Conservation (phyloP, 768 basidiomycete species). For the Leccinum fibrillosum region DNA sequence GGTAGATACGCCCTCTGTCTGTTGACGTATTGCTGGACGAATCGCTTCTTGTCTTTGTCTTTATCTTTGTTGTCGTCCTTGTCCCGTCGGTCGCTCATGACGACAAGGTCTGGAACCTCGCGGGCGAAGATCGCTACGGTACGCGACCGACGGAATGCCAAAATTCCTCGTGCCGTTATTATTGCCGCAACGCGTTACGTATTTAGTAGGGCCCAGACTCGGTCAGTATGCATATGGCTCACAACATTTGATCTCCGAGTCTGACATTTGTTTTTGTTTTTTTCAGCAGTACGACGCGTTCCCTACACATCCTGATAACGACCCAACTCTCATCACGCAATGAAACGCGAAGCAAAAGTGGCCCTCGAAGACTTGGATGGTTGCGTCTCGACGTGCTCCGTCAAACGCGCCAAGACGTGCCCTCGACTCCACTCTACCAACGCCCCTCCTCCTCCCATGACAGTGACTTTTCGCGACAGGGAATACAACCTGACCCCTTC, state of each 20-base stretch:
- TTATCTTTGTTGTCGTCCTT: no score
- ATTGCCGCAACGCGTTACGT: neutral
- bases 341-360: conserved; percentile 21
- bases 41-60: conserved; percentile 34
- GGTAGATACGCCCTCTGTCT: conserved; percentile 46
- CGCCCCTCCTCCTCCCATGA: conserved; percentile 22
- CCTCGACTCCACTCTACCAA: conserved; percentile 17
- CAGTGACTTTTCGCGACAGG: conserved; percentile 34
- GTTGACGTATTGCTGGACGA: conserved; percentile 46
- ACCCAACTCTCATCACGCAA: neutral
- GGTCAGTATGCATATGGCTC: neutral
- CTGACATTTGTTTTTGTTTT: neutral
- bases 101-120: neutral
- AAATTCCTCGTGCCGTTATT: neutral
- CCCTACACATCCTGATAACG: neutral
- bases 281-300: neutral
- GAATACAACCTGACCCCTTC: conserved; percentile 45
- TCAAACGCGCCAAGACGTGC: conserved; percentile 24
- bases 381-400: conserved; percentile 8
- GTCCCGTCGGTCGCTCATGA: conserved; percentile 31
- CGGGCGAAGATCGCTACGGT: neutral
- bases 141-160: neutral
- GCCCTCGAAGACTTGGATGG: conserved; percentile 7
- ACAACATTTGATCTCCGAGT: neutral
- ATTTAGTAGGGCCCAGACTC: neutral